A percentile compares a stretch with the other conserved stretches of the same genome.
Conservation (phyloP, 2,329 filamentous ascomycete genomes). For the Fusarium burgessii region DNA sequence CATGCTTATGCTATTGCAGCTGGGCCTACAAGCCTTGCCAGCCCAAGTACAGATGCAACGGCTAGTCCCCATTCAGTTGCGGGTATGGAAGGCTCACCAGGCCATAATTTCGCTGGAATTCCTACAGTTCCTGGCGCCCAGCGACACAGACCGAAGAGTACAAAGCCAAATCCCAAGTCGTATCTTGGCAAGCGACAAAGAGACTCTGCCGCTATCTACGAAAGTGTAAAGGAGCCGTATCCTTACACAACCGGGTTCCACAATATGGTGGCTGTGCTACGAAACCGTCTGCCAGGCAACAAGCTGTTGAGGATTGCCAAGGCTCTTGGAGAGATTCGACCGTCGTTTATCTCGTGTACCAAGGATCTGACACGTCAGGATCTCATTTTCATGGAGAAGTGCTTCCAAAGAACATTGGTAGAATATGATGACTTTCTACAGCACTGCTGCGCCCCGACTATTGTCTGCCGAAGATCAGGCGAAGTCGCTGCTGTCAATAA, state of each 20-base stretch:
- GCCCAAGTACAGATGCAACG: conserved; percentile 73
- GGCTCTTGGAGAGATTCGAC: conserved; percentile 88
- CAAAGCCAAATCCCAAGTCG: conserved; percentile 58
- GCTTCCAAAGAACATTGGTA: conserved; percentile 90
- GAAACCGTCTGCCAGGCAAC: conserved; percentile 80
- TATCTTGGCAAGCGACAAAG: conserved; percentile 70
- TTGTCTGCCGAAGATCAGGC: conserved; percentile 91
- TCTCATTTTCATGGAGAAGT: conserved; percentile 97
- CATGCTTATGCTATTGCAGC: conserved; percentile 75
- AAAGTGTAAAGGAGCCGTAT: conserved; percentile 90
- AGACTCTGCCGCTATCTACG: conserved; percentile 88
- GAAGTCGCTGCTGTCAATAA: conserved; percentile 97
- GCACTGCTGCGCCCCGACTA: conserved; percentile 87
- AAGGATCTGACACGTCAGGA: conserved; percentile 90
- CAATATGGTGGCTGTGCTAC: conserved; percentile 82
- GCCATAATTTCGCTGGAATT: conserved; percentile 48
- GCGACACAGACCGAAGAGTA: conserved; percentile 59
- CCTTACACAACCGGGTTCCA: conserved; percentile 93
- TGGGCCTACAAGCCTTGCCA: conserved; percentile 71
- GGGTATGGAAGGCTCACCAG: conserved; percentile 67
- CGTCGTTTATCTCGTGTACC: conserved; percentile 92
- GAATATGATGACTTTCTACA: conserved; percentile 95
- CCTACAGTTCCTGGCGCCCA: conserved; percentile 44
- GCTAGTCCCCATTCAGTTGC: conserved; percentile 69
- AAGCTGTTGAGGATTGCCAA: conserved; percentile 87